Evolutionary conservation across 1,284 basidiomycete species (phyloP).

Genomic region (Apiotrichum veenhuisii): DNA sequence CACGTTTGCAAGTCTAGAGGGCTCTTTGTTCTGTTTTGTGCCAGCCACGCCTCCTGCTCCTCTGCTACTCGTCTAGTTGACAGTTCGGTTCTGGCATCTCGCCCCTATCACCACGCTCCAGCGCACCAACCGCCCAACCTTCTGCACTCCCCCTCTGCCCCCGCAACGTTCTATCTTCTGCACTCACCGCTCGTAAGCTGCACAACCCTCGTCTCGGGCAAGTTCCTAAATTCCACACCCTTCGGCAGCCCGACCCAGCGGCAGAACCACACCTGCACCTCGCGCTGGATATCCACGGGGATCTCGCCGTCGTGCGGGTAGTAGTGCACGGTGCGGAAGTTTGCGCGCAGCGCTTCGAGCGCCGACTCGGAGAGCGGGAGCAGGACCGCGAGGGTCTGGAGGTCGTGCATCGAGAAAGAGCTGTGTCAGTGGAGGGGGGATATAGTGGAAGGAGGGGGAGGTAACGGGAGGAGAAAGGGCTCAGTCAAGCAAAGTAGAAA

Average conservation of each 20-base stretch:
- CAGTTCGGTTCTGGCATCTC: too few relatives aligned
- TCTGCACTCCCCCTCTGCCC: background rate
- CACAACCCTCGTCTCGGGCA: slow-evolving; percentile 30
- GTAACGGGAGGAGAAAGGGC: too few relatives aligned
- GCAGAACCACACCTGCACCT: slow-evolving; percentile 35
- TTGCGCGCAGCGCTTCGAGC: slow-evolving; percentile 23
- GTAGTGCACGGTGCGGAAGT: slow-evolving; percentile 36
- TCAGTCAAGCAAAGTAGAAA: too few relatives aligned
- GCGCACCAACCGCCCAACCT: background rate
- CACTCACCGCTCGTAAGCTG: slow-evolving; percentile 39
- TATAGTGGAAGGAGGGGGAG: too few relatives aligned
- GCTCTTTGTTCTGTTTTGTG: too few relatives aligned
- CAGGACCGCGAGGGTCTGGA: slow-evolving; percentile 9
- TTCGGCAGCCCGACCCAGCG: slow-evolving; percentile 26
- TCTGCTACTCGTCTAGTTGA: too few relatives aligned
- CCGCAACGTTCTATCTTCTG: too few relatives aligned
- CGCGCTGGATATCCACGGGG: slow-evolving; percentile 20
- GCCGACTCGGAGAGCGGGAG: slow-evolving; percentile 21
- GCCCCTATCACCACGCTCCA: background rate
- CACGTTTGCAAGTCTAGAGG: too few relatives aligned
- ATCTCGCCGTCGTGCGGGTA: slow-evolving; percentile 24
- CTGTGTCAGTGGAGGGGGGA: too few relatives aligned
- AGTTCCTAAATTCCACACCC: slow-evolving; percentile 19
- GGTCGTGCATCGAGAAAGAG: too few relatives aligned
- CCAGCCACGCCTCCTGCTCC: too few relatives aligned